These are phyloP conservation scores for Nitzschia palea DNA, from an alignment of 108 stramenopile species.

Conservation along the genomic window DNA sequence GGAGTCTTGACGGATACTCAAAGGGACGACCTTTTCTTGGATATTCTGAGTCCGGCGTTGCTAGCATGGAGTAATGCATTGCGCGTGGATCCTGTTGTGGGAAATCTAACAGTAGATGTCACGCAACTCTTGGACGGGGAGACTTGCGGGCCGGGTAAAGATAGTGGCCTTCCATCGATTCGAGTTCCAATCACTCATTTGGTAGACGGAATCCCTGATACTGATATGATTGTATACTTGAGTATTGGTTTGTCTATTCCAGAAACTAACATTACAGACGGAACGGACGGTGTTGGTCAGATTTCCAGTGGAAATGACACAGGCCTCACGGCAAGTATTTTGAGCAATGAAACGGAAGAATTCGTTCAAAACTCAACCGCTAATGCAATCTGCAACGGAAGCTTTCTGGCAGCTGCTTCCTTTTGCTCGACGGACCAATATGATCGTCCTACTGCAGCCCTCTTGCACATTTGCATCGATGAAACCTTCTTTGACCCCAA, in stretches of 20 bases:
- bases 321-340: not conserved
- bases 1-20: conserved; percentile 42
- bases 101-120: conserved; percentile 68
- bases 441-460: conserved; percentile 79
- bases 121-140: conserved; percentile 65
- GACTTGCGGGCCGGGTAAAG: conserved; percentile 78
- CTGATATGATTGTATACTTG: conserved; percentile 78
- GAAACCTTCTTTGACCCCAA: conserved; percentile 49
- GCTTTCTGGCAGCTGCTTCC: conserved; percentile 74
- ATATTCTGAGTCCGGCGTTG: conserved; percentile 73
- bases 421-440: conserved; percentile 83
- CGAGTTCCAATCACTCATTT: conserved; percentile 62
- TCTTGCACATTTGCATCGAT: conserved; percentile 78
- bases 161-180: conserved; percentile 63
- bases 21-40: conserved; percentile 57
- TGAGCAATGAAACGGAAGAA: not conserved
- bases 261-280: not conserved
- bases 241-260: conserved; percentile 57
- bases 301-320: not conserved
- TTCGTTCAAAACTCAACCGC: not conserved
- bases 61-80: conserved; percentile 79
- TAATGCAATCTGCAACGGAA: conserved; percentile 36
- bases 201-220: conserved; percentile 54
- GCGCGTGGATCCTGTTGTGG: conserved; percentile 67
- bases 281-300: not conserved